These are phyloP conservation scores for Zostera marina DNA, from an alignment of 116 monocot species.

Conservation along the genomic window DNA sequence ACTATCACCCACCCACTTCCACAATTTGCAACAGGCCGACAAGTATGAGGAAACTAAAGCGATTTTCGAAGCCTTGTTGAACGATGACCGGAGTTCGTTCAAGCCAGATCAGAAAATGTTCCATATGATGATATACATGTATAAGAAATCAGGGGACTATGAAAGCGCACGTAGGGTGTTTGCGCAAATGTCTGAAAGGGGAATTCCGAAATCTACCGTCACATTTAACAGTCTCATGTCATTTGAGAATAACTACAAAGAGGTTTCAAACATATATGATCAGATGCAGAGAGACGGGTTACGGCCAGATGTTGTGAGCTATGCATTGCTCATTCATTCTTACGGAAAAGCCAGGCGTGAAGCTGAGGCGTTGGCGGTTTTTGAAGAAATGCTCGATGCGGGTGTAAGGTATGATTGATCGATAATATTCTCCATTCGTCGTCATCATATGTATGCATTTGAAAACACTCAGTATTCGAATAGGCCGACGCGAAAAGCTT, in stretches of 20 bases:
- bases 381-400: constrained; percentile 98
- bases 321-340: constrained; percentile 80
- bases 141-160: constrained; percentile 82
- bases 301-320: constrained; percentile 94
- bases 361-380: constrained; percentile 92
- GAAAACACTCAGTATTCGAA: not conserved
- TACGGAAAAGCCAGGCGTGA: constrained; percentile 95
- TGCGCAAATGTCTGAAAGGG: constrained; percentile 64
- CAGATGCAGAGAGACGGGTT: constrained; percentile 91
- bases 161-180: constrained; percentile 73
- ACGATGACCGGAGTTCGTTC: constrained; percentile 48
- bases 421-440: no score
- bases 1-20: not conserved
- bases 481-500: constrained; percentile 89
- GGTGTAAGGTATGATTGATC: constrained; percentile 52
- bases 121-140: constrained; percentile 98
- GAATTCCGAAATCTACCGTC: constrained; percentile 58
- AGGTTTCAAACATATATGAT: constrained; percentile 89
- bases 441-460: not conserved
- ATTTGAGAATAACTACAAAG: constrained; percentile 81
- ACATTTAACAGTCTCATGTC: constrained; percentile 98
- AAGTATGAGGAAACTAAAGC: constrained; percentile 62
- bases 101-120: constrained; percentile 99
- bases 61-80: constrained; percentile 57
- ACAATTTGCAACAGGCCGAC: constrained; percentile 36